Evolutionary conservation across 208 protist species (phyloP), one percentile per base, ranked within the genome.

Genomic region (Endotrypanum monterogeii): DNA sequence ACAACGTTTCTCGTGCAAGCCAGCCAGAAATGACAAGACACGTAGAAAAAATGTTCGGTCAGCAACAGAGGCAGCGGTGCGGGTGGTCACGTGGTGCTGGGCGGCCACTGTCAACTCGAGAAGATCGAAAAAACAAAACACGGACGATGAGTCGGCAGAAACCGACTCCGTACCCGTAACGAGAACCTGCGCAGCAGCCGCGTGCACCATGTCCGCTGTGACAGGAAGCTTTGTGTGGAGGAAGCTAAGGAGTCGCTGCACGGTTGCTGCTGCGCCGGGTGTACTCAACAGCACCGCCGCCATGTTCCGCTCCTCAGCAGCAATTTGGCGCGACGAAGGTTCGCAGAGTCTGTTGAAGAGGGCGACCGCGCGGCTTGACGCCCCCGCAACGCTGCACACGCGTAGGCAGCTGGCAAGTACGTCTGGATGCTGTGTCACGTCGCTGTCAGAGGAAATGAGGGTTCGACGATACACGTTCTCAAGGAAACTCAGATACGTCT

Each of bases 341-440:
- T 75, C 82, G 11, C 79, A 56, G 0, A 93, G 73, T 18, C 80
- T 80, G 70, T 93, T 93, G 62, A 90, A 93, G 28, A 90, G 70
- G 18, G 83, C 28, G n/a, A 87, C 61, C 14, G 88, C 80, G 2
- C 73, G 71, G 37, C 2, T 65, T 2, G 67, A 3, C 7, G 54
- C 41, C 0, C 70, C 55, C 0, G 71, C 75, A 9, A 73, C 66
- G 58, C 78, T 32, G 73, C 79, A 71, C 16, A 78, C 78, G 30
- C 71, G 70, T 54, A 76, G 57, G 41, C 77, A 83, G 39, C 54
- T 76, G 5, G 81, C 76, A 30, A 79, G 52, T 39, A 89, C 85
- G 20, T 80, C 76, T 3, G 78, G 78, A 23, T 83, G 67, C 39
- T 84, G 60, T 65, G 78, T 73, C n/a, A 87, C 78, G 7, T 71